Percentiles rank a stretch among this genome's conserved stretches.
phyloP scores from a whole-genome alignment of 768 basidiomycete genomes.

The Boletus reticulatus region DNA sequence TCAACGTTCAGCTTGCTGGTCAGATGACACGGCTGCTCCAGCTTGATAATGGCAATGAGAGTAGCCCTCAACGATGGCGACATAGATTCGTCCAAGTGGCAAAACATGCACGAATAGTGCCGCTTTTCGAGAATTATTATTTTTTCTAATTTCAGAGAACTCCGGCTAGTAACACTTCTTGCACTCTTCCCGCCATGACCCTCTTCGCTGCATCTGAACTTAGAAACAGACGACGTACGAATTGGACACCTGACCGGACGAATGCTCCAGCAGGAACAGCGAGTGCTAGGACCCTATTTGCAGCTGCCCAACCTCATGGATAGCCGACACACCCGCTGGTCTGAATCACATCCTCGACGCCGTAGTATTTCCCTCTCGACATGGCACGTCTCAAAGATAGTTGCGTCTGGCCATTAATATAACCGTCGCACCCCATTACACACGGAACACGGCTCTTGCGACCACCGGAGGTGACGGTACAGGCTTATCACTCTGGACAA shows the following conservation, averaged over 20 bases:
- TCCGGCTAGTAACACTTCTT: slow-evolving; percentile 29
- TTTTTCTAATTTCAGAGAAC: slow-evolving; percentile 29
- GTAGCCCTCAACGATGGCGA: not conserved
- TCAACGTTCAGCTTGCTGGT: not conserved
- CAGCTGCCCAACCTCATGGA: not conserved
- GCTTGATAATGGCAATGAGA: not conserved
- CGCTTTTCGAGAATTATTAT: slow-evolving; percentile 33
- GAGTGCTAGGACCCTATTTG: not conserved
- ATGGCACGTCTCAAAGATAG: slow-evolving; percentile 7
- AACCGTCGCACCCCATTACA: slow-evolving; percentile 16
- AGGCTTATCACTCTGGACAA: not conserved
- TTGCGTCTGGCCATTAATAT: slow-evolving; percentile 21
- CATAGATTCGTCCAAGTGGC: slow-evolving; percentile 6
- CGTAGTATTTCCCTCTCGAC: not conserved
- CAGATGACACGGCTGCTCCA: not conserved
- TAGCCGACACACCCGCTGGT: not conserved
- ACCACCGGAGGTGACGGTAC: slow-evolving; percentile 17
- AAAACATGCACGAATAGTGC: slow-evolving; percentile 6
- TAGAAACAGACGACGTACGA: slow-evolving; percentile 1
- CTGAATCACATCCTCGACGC: slow-evolving; percentile 2
- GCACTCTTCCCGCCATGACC: slow-evolving; percentile 27
- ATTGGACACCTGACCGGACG: not conserved
- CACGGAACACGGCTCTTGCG: slow-evolving; percentile 11
- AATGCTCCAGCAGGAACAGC: slow-evolving; percentile 1
- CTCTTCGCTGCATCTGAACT: slow-evolving; percentile 5